These are phyloP conservation scores for Euphorbia peplus DNA, from an alignment of 345 rosid species.

Conservation along the genomic window DNA sequence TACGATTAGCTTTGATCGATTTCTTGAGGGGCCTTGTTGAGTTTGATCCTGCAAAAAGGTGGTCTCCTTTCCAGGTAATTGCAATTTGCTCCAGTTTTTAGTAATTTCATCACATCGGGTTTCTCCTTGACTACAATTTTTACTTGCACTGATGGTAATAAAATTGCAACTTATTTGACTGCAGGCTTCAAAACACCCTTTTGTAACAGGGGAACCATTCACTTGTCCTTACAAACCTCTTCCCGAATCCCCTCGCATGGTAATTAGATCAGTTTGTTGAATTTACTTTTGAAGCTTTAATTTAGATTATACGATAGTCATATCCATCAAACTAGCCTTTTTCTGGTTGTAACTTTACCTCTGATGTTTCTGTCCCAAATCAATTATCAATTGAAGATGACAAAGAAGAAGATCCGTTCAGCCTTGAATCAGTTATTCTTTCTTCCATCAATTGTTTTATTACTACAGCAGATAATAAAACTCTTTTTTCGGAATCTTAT, in stretches of 20 bases:
- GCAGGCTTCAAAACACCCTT: constrained; percentile 99
- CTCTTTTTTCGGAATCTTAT: too few species aligned
- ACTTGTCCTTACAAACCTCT: constrained; percentile 85
- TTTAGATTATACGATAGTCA: not conserved
- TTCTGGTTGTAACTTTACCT: not conserved
- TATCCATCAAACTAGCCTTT: not conserved
- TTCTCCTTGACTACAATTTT: constrained; percentile 7
- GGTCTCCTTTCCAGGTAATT: constrained; percentile 98
- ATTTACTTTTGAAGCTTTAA: constrained; percentile 2
- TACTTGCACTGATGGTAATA: not conserved
- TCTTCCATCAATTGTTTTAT: not conserved
- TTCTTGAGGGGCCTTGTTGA: constrained; percentile 96
- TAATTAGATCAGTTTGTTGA: constrained; percentile 34
- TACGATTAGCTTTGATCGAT: constrained; percentile 89
- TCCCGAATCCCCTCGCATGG: constrained; percentile 79
- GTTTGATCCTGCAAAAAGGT: constrained; percentile 97
- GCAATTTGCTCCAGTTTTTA: constrained; percentile 14
- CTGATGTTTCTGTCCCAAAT: not conserved
- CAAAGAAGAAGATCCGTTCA: not conserved
- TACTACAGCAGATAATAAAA: too few species aligned
- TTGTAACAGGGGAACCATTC: constrained; percentile 97
- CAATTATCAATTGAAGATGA: not conserved
- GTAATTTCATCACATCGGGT: constrained; percentile 15
- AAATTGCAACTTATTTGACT: constrained; percentile 20
- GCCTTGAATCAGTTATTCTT: not conserved